Conservation (phyloP, 805 yeast species). For the Kluyveromyces lactis region DNA sequence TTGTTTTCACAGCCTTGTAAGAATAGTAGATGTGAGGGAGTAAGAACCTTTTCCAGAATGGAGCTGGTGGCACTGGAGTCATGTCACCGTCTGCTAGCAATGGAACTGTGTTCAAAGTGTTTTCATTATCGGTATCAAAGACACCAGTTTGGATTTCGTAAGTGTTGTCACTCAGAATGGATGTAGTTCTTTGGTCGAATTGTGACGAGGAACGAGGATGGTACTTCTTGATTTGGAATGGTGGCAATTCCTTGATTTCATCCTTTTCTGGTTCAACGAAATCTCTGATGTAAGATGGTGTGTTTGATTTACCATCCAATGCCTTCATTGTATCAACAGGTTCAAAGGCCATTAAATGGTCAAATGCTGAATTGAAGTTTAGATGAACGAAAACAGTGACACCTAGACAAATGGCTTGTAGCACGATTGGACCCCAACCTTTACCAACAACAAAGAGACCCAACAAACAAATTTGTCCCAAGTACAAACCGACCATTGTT, state of each 20-base stretch:
- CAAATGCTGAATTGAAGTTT: slow-evolving; percentile 58
- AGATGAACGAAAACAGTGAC: slow-evolving; percentile 64
- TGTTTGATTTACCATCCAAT: slow-evolving; percentile 57
- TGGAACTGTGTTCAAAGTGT: slow-evolving; percentile 37
- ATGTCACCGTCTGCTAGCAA: slow-evolving; percentile 58
- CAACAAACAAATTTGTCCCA: slow-evolving; percentile 78
- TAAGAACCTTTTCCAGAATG: slow-evolving; percentile 41
- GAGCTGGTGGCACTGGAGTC: slow-evolving; percentile 27
- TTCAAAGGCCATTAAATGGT: slow-evolving; percentile 44
- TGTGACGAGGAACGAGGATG: slow-evolving; percentile 10
- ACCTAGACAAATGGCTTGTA: slow-evolving; percentile 58
- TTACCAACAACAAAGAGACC: slow-evolving; percentile 86
- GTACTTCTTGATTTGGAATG: slow-evolving; percentile 23
- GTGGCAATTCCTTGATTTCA: slow-evolving; percentile 24
- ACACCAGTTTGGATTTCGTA: slow-evolving; percentile 14
- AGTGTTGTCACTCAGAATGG: slow-evolving; percentile 16
- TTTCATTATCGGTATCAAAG: slow-evolving; percentile 13
- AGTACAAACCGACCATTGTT: slow-evolving; percentile 77
- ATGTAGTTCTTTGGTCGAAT: slow-evolving; percentile 8
- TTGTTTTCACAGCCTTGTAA: slow-evolving; percentile 38
- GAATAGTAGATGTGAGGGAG: slow-evolving; percentile 47
- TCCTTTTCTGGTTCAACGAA: slow-evolving; percentile 20
- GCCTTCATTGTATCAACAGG: slow-evolving; percentile 74
- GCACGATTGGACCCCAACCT: slow-evolving; percentile 89
- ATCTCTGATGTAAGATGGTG: slow-evolving; percentile 40